Conservation (phyloP, 202 grass and related monocot species). For the Hordeum pubiflorum region DNA sequence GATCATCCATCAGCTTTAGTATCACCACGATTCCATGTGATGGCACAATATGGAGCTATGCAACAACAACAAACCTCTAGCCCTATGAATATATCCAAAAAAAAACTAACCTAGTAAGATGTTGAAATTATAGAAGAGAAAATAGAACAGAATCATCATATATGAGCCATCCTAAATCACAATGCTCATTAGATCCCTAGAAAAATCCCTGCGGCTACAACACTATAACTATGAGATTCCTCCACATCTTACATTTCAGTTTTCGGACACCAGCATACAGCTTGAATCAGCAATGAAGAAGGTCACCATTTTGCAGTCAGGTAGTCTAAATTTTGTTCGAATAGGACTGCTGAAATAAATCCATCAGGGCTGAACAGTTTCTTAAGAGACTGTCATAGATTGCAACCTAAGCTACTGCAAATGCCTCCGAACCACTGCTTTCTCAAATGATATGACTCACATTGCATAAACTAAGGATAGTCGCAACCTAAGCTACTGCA, state of each 20-base stretch:
- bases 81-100: neutral
- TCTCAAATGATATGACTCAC: neutral
- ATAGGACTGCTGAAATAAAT: neutral
- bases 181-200: neutral
- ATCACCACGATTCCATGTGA: no score
- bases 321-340: neutral
- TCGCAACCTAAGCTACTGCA: neutral
- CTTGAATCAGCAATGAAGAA: neutral
- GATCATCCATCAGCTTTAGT: no score
- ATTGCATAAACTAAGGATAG: neutral
- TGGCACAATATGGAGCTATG: neutral
- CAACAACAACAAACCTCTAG: neutral
- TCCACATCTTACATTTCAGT: neutral
- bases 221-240: neutral
- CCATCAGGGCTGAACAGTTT: neutral
- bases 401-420: neutral
- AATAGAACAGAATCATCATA: neutral
- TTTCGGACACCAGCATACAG: neutral
- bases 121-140: neutral
- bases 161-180: neutral
- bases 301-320: neutral
- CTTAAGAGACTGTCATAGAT: neutral
- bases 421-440: neutral
- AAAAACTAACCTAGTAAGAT: neutral
- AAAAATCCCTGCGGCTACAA: neutral